phyloP scores from a whole-genome alignment of 176 grass and related monocot species.

The Bonia amplexicaulis region DNA sequence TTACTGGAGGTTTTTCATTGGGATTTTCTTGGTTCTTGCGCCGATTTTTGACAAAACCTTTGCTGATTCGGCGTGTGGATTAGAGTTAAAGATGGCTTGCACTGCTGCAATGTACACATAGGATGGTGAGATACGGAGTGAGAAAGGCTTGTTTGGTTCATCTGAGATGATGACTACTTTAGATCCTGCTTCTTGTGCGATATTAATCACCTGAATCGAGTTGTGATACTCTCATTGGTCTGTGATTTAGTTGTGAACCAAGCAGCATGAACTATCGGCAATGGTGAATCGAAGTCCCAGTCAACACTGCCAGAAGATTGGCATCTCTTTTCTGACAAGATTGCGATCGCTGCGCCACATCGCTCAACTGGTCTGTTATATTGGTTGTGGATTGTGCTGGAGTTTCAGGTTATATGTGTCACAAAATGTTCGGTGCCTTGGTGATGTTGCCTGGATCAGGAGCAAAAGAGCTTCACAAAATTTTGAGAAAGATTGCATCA shows the following conservation, averaged over 20 bases:
- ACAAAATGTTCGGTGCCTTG: neutral
- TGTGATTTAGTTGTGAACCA: neutral
- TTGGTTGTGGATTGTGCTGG: neutral
- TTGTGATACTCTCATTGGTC: neutral
- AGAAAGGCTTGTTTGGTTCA: neutral
- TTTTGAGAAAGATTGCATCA: constrained; percentile 3
- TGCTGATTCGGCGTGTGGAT: constrained; percentile 33
- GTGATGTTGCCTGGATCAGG: constrained; percentile 24
- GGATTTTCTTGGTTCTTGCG: constrained; percentile 9
- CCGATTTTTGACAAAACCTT: constrained; percentile 9
- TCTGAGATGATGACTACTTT: neutral
- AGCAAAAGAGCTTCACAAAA: neutral
- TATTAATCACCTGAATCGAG: neutral
- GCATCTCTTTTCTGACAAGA: neutral
- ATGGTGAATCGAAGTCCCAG: neutral
- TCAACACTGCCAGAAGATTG: neutral
- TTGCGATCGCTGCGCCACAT: neutral
- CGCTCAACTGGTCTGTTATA: neutral
- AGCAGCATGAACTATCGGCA: neutral
- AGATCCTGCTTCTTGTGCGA: neutral
- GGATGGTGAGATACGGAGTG: constrained; percentile 13
- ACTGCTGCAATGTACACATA: constrained; percentile 42
- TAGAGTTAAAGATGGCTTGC: constrained; percentile 5
- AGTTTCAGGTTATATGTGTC: neutral
- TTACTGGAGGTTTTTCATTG: neutral